Base-by-base conservation (phyloP, 495 filamentous ascomycete genomes). In the Talaromyces ruber region DNA sequence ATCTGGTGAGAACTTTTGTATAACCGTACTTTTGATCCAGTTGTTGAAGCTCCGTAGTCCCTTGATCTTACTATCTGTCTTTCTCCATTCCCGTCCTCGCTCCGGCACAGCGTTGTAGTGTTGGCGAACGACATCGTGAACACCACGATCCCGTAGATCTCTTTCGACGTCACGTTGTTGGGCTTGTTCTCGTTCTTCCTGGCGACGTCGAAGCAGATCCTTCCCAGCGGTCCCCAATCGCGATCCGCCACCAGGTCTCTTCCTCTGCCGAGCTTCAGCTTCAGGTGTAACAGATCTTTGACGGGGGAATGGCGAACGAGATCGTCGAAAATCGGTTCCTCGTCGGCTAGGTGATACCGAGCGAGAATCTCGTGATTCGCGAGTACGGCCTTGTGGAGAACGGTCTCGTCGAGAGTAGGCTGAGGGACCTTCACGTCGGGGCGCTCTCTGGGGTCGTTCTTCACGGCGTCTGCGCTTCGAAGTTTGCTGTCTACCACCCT, bases 11-110 rank as follows among this genome's bases (percentile, higher is more conserved):
- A 97, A 98, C 70, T 97, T 98, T 70, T 97, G 92, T 65, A 98
- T 97, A 62, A 97, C 82, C 14, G 88, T 91, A 72, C 90, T 95
- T 80, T 98, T 98, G 72, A 98, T 83, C 94, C 94, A 98, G 71
- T 98, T 98, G 75, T 98, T 98, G 79, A 95, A 96, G 66, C 86
- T 90, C 21, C 94, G 86, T 58, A 98, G 77, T 0, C 94, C 94
- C 74, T 94, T 97, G 79, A 98, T 98, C 61, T 88, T 86, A 69
- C 88, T 92, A 67, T 93, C 90, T 2, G 91, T 97, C 71, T 89
- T 91, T 26, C 94, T 86, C 94, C 94, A 98, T 63, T 96, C 91
- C 18, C 92, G 86, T 12, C 94, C 94, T 8, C 96, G 85, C 65
- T 81, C 69, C 0, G 91, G 91, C 1, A 97, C 93, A n/a, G 90